Base-by-base conservation (phyloP, 1,284 basidiomycete genomes). In the Amylostereum chailletii region DNA sequence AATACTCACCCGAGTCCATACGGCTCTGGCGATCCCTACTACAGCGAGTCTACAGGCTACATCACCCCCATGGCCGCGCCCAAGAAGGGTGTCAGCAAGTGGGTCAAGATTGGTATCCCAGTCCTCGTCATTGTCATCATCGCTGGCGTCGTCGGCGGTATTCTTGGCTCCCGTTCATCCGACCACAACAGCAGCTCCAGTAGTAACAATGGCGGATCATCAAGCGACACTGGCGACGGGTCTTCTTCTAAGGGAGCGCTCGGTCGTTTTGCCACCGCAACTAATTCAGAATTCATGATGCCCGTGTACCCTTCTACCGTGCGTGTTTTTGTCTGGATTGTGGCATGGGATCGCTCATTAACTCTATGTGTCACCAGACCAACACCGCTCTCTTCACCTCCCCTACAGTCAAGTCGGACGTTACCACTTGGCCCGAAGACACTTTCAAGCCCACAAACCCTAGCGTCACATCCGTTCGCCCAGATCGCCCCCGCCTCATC, bases 221-320 rank as follows among this genome's bases (percentile, higher is more conserved):
- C 50, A 26, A 51, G 54, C 51, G 63, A 53, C 55, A 62, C 52
- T 67, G 68, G 51, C 48, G 52, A 58, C 50, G 58, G 53, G 38
- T 55, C 55, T 47, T 79, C 77, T 55, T 75, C 75, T 26, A 84
- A 87, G 64, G 70, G 75, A 47, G 71, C 74, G 9, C 63, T 86
- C 39, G 83, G 84, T 34, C 64, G 76, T 42, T 86, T 80, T 62
- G 79, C 91, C 34, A 88, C 86, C 11, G 81, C 82, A 43, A 90
- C 88, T 7, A 75, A 92, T 59, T 77, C 80, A 61, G 69, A 75
- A 42, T 88, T 74, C 60, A 79, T 87, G 70, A 76, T 92, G 52
- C 94, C 94, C 4, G 64, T 94, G n/a, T 96, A 92, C 64, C 90
- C 89, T 31, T 83, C 88, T 11, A 86, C 86, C 11, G 88, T 93